phyloP scores from a whole-genome alignment of 306 rosid genomes.

The Benincasa hispida region DNA sequence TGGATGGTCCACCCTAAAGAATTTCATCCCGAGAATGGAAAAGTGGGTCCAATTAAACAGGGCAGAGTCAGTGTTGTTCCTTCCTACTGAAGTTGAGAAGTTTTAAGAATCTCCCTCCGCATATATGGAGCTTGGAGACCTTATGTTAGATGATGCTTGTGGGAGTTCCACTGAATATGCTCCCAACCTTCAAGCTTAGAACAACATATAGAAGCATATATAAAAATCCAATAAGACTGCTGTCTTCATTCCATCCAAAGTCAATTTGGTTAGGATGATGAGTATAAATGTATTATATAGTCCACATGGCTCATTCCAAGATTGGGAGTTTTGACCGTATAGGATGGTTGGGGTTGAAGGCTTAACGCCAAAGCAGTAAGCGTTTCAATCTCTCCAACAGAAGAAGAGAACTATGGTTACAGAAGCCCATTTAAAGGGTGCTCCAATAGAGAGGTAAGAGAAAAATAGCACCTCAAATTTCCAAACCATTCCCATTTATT shows the following conservation, averaged over 20 bases:
- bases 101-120: neutral
- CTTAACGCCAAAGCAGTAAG: neutral
- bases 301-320: neutral
- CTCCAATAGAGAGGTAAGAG: too few relatives aligned
- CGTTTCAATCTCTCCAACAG: neutral
- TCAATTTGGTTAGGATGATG: neutral
- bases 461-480: too few relatives aligned
- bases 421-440: neutral
- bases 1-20: too few relatives aligned
- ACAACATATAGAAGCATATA: neutral
- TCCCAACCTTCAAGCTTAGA: neutral
- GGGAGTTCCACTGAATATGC: neutral
- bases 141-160: neutral
- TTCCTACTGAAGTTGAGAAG: neutral
- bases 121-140: neutral
- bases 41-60: too few relatives aligned
- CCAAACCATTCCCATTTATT: too few relatives aligned
- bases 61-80: neutral
- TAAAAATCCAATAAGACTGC: neutral
- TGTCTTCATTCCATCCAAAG: neutral
- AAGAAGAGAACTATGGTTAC: neutral
- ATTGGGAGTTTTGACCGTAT: neutral
- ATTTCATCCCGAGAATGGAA: too few relatives aligned
- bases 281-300: neutral
- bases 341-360: neutral